Base-by-base conservation (phyloP, 176 grass and related monocot species). In the Lolium rigidum region DNA sequence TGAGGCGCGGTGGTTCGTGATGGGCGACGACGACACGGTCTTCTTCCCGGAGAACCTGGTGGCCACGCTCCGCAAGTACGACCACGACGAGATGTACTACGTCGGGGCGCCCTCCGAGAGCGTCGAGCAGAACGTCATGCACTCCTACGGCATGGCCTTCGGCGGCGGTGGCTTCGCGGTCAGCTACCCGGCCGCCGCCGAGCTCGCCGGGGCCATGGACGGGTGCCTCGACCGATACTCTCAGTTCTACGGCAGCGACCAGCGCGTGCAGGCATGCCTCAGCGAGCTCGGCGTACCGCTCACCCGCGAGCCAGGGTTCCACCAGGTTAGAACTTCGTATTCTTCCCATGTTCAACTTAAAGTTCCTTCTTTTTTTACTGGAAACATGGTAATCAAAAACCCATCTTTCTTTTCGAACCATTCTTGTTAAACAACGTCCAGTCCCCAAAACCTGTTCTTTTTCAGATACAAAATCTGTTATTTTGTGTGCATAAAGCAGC, bases 21-120 rank as follows among this genome's bases (percentile, higher is more conserved):
- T 95, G 93, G 96, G 96, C 20, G 96, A 98, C 86, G 96, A 98
- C 86, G 96, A 98, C 93, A 98, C 96, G 7, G 84, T 98, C 38
- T 98, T 98, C 93, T 98, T 98, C 90, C 81, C 83, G 68, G 93
- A 98, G 48, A 98, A 98, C 85, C 86, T 98, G 15, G 86, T 92
- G 76, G 82, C 80, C 5, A 88, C 89, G 86, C 91, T 99, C 88
- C 56, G 87, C 50, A 99, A 99, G 87, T 99, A 99, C 80, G 90
- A 99, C 84, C 90, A 99, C 86, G 26, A 83, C 84, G 88, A 99
- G 88, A 90, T 99, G 92, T 92, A 95, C 79, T 99, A 99, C 71
- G 76, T 99, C 15, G 97, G 97, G 84, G 91, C 92, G 76, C 64
- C 97, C 20, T 99, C 97, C 55, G 97, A 99, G 86, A 99, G 91